phyloP scores from a whole-genome alignment of 108 stramenopile species.

The Conticribra guillardii region DNA sequence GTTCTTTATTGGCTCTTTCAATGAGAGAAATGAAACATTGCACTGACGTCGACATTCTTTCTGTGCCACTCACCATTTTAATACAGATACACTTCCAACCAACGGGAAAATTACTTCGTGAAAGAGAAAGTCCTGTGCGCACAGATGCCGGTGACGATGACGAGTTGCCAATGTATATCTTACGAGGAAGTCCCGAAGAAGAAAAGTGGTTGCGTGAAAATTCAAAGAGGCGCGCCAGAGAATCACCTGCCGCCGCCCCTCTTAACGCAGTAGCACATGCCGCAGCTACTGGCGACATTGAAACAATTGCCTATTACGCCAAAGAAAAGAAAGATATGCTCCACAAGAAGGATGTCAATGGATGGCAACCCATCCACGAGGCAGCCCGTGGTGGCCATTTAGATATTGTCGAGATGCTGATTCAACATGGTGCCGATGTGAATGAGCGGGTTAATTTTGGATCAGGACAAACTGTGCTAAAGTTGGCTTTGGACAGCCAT shows the following conservation, averaged over 20 bases:
- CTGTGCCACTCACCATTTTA: not conserved
- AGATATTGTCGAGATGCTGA: constrained; percentile 34
- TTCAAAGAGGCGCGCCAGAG: constrained; percentile 12
- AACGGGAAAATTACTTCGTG: constrained; percentile 39
- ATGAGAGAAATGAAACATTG: too few relatives aligned
- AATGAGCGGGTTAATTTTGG: constrained; percentile 35
- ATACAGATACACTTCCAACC: constrained; percentile 54
- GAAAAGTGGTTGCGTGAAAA: constrained; percentile 11
- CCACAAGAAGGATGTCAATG: constrained; percentile 48
- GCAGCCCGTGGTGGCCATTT: constrained; percentile 51
- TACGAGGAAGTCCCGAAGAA: constrained; percentile 41
- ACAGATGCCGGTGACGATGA: constrained; percentile 36
- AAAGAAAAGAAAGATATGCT: constrained; percentile 32
- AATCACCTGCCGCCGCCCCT: constrained; percentile 47
- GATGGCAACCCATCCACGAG: constrained; percentile 57
- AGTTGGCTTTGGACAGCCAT: constrained; percentile 36
- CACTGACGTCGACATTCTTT: too few relatives aligned
- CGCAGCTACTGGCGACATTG: constrained; percentile 42
- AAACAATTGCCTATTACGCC: constrained; percentile 28
- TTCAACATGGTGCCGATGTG: constrained; percentile 41
- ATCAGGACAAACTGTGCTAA: constrained; percentile 27
- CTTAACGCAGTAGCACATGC: constrained; percentile 38
- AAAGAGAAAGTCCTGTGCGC: constrained; percentile 34
- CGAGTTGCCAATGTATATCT: constrained; percentile 47
- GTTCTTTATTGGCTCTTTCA: too few relatives aligned